Evolutionary conservation across 306 rosid genomes (phyloP).

Genomic region (Herpetospermum pedunculosum): DNA sequence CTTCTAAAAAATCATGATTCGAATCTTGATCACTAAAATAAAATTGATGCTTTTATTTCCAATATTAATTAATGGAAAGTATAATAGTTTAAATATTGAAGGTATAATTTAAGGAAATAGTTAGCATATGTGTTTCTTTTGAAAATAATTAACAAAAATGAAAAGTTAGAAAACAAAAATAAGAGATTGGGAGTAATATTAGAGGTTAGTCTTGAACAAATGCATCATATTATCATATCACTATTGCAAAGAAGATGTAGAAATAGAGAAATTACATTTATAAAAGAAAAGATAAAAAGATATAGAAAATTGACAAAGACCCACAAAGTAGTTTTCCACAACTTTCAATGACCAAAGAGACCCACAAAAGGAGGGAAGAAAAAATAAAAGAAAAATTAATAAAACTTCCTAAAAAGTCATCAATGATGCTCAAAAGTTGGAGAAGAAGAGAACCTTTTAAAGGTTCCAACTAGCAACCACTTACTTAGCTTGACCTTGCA

Average conservation of each 20-base stretch:
- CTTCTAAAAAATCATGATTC: too few species aligned
- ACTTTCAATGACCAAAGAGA: background rate
- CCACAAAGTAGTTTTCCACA: background rate
- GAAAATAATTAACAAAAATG: too few species aligned
- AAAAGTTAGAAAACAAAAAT: too few species aligned
- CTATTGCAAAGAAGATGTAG: background rate
- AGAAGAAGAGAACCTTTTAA: slow-evolving; percentile 4
- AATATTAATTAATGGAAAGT: too few species aligned
- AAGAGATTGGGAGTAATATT: too few species aligned
- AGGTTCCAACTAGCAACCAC: background rate
- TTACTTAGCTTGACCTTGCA: slow-evolving; percentile 31
- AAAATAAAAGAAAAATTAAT: background rate
- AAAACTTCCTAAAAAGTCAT: slow-evolving; percentile 1
- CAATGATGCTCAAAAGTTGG: slow-evolving; percentile 5
- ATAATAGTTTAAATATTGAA: too few species aligned
- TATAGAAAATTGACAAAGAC: background rate
- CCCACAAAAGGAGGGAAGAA: background rate
- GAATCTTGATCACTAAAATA: too few species aligned
- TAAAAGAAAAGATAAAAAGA: background rate
- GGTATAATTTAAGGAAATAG: too few species aligned
- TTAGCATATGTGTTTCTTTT: too few species aligned
- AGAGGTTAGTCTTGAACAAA: background rate
- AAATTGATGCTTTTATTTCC: too few species aligned
- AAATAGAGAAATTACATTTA: slow-evolving; percentile 3
- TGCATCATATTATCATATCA: background rate